Percentiles rank a stretch among this genome's conserved stretches.
Evolutionary conservation across 2,329 filamentous ascomycete genomes (phyloP).

Genomic region (Penicillium aurantiogriseum): DNA sequence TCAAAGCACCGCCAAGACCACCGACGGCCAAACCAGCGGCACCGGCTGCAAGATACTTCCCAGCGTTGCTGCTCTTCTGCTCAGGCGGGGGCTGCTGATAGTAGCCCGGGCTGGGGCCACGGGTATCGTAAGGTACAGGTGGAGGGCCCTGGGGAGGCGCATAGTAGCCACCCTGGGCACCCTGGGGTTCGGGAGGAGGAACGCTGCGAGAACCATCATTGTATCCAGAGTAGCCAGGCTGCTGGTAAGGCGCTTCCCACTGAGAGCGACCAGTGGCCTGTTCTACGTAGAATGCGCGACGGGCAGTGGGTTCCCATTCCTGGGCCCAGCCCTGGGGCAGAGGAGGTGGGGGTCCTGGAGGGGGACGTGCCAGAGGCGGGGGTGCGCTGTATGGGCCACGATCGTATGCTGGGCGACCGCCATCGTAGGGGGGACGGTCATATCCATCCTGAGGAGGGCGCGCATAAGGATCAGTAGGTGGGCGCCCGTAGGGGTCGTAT

Average conservation of each 20-base stretch:
- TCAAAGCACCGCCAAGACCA: conserved; percentile 56
- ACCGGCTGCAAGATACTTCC: conserved; percentile 55
- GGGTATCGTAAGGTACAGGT: conserved; percentile 24
- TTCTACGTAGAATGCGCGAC: conserved; percentile 66
- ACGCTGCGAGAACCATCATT: conserved; percentile 26
- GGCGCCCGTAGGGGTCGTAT: conserved; percentile 14
- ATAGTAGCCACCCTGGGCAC: conserved; percentile 25
- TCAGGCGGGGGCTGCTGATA: conserved; percentile 24
- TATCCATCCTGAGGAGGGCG: conserved; percentile 7
- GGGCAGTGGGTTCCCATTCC: conserved; percentile 61
- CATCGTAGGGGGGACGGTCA: conserved; percentile 16
- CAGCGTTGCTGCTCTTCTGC: conserved; percentile 48
- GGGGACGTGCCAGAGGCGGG: conserved; percentile 31
- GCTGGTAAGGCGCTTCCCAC: conserved; percentile 58
- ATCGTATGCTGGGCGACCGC: conserved; percentile 35
- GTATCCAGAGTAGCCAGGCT: conserved; percentile 21
- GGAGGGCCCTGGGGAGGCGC: conserved; percentile 20
- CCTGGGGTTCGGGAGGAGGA: conserved; percentile 21
- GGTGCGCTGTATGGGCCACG: conserved; percentile 26
- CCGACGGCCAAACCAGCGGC: conserved; percentile 59
- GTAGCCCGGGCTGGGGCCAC: conserved; percentile 4
- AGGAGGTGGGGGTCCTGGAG: conserved; percentile 46
- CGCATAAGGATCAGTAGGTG: conserved; percentile 17
- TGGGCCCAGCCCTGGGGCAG: conserved; percentile 62
- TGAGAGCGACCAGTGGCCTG: conserved; percentile 60